A percentile compares a stretch with the other conserved stretches of the same genome.
phyloP scores from a whole-genome alignment of 2,329 filamentous ascomycete genomes.

The Pseudogymnoascus sp. region DNA sequence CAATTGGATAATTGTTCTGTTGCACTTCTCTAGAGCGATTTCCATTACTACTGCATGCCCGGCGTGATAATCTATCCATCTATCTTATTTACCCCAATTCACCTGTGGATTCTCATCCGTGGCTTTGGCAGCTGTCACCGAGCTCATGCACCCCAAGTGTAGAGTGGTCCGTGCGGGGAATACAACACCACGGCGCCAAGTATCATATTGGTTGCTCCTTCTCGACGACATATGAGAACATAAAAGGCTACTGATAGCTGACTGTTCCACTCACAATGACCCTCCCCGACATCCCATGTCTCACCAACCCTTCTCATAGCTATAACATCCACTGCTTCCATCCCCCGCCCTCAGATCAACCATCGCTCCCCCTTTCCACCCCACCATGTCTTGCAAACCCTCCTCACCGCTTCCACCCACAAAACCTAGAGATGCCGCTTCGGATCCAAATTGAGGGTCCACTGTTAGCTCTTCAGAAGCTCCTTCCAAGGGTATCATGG shows the following conservation, averaged over 20 bases:
- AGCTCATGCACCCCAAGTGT: neutral
- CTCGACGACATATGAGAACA: neutral
- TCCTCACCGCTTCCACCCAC: conserved; percentile 13
- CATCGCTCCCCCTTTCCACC: conserved; percentile 15
- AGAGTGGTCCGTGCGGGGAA: neutral
- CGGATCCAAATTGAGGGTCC: conserved; percentile 16
- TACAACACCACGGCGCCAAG: neutral
- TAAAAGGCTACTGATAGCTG: neutral
- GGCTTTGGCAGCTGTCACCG: neutral
- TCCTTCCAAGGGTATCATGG: conserved; percentile 16
- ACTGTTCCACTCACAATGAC: neutral
- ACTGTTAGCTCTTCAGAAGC: conserved; percentile 15
- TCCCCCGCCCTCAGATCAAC: conserved; percentile 14
- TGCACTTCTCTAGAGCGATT: neutral
- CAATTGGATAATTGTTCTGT: neutral
- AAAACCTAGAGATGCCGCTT: conserved; percentile 10
- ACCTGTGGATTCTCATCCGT: neutral
- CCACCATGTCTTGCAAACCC: conserved; percentile 10
- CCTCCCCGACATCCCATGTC: conserved; percentile 15
- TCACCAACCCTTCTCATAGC: conserved; percentile 14
- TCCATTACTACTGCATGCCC: neutral
- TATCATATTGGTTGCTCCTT: neutral
- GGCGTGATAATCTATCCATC: neutral
- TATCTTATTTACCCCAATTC: neutral
- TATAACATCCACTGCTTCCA: conserved; percentile 17